phyloP scores from a whole-genome alignment of 176 grass and related monocot species.

The Phoenix dactylifera region DNA sequence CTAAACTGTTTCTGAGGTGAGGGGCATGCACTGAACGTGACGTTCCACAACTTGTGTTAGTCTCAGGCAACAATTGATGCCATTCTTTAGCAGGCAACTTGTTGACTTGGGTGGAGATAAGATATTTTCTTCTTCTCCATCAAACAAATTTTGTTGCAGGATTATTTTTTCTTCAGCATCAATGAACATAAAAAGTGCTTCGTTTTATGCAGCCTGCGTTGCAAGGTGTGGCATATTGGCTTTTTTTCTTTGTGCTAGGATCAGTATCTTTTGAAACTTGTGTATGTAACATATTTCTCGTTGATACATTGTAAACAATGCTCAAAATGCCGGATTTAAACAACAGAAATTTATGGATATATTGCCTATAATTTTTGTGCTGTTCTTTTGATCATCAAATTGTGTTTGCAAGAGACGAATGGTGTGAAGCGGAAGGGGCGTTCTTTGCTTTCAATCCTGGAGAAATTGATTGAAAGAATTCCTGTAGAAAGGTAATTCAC shows the following conservation, averaged over 20 bases:
- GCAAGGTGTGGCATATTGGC: slow-evolving; percentile 63
- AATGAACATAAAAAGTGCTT: slow-evolving; percentile 7
- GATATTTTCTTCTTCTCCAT: slow-evolving; percentile 13
- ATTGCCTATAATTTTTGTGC: slow-evolving; percentile 25
- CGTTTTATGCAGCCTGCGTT: slow-evolving; percentile 22
- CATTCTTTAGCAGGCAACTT: slow-evolving; percentile 32
- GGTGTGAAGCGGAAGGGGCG: slow-evolving; percentile 35
- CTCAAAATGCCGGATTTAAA: slow-evolving; percentile 36
- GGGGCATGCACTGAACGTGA: slow-evolving; percentile 10
- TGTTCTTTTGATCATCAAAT: slow-evolving; percentile 61
- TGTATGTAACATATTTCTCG: slow-evolving; percentile 50
- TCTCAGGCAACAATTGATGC: slow-evolving; percentile 30
- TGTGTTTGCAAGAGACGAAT: slow-evolving; percentile 91
- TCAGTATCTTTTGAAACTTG: slow-evolving; percentile 36
- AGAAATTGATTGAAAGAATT: slow-evolving; percentile 27
- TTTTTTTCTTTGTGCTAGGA: slow-evolving; percentile 36
- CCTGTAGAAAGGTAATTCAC: slow-evolving; percentile 36
- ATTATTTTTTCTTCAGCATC: slow-evolving; percentile 34
- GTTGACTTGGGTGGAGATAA: slow-evolving; percentile 25
- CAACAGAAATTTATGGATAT: slow-evolving; percentile 14
- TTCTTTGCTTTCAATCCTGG: slow-evolving; percentile 21
- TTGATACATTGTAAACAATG: slow-evolving; percentile 34
- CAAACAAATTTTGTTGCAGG: slow-evolving; percentile 35
- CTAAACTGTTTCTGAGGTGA: background rate
- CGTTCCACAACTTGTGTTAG: slow-evolving; percentile 22